These are phyloP conservation scores for Aspergillus ochraceoroseus DNA, from an alignment of 2,329 filamentous ascomycete species.

Conservation along the genomic window DNA sequence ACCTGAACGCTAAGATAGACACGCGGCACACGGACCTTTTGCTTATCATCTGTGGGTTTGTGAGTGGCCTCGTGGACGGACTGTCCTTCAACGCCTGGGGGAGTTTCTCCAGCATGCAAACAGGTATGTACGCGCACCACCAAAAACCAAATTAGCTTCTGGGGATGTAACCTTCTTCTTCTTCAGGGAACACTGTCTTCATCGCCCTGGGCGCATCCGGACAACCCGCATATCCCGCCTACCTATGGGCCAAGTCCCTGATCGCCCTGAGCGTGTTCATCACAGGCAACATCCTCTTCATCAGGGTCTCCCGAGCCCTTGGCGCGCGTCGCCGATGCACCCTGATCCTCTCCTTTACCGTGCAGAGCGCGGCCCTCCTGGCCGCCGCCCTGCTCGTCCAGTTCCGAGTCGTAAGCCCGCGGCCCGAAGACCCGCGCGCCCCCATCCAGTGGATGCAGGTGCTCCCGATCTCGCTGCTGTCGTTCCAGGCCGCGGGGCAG, in stretches of 20 bases:
- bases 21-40: conserved; percentile 27
- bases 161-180: no score
- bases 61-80: conserved; percentile 40
- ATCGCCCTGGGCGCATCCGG: conserved; percentile 41
- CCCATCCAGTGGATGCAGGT: conserved; percentile 37
- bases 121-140: no score
- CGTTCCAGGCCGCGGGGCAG: conserved; percentile 42
- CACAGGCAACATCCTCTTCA: conserved; percentile 41
- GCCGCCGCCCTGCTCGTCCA: conserved; percentile 37
- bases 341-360: conserved; percentile 37
- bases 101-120: conserved; percentile 44
- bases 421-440: conserved; percentile 27
- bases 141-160: no score
- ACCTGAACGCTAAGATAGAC: conserved; percentile 25
- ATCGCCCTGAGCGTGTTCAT: conserved; percentile 39
- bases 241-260: conserved; percentile 43
- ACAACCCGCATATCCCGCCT: conserved; percentile 38
- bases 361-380: conserved; percentile 37
- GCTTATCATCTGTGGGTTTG: conserved; percentile 37
- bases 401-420: conserved; percentile 29
- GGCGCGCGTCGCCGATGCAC: conserved; percentile 36
- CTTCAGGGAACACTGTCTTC: conserved; percentile 46
- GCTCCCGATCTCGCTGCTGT: conserved; percentile 37
- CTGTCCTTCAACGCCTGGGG: conserved; percentile 43
- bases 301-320: conserved; percentile 31